Evolutionary conservation across 139 green algal genomes (phyloP).

Genomic region (Tetradesmus lagerheimii): DNA sequence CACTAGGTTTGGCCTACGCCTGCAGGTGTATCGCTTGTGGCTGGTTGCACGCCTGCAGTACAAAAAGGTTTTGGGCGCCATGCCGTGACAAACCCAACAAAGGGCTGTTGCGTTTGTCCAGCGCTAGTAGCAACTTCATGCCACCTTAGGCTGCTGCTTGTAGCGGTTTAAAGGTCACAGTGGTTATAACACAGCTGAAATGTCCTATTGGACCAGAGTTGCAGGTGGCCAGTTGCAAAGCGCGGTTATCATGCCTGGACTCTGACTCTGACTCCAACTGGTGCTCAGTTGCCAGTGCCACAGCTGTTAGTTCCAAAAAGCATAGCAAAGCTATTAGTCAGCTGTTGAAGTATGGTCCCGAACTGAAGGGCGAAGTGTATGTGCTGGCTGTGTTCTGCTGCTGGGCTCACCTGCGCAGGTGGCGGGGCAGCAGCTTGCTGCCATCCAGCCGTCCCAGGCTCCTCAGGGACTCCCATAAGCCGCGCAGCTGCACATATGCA

Average conservation of each 20-base stretch:
- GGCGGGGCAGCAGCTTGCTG: conserved; percentile 40
- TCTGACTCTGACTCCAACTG: neutral
- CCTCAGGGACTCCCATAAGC: conserved; percentile 26
- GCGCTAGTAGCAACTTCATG: too few relatives aligned
- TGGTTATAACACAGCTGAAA: too few relatives aligned
- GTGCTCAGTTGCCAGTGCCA: neutral
- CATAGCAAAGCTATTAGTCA: neutral
- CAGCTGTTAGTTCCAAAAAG: neutral
- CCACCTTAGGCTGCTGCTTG: too few relatives aligned
- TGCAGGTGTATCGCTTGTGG: neutral
- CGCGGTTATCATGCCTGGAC: too few relatives aligned
- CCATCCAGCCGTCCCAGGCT: conserved; percentile 29
- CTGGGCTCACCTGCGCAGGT: conserved; percentile 52
- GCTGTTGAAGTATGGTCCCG: neutral
- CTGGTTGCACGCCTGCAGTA: conserved; percentile 49
- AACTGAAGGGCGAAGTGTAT: neutral
- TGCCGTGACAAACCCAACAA: too few relatives aligned
- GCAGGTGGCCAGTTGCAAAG: too few relatives aligned
- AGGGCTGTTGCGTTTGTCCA: too few relatives aligned
- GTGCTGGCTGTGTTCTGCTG: too few relatives aligned
- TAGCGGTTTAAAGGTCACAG: too few relatives aligned
- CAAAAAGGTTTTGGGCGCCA: too few relatives aligned
- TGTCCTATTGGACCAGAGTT: too few relatives aligned
- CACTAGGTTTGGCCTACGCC: neutral
- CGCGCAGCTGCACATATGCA: conserved; percentile 3